Base-by-base conservation (phyloP, 1,284 basidiomycete species). In the Vanrija humicola region DNA sequence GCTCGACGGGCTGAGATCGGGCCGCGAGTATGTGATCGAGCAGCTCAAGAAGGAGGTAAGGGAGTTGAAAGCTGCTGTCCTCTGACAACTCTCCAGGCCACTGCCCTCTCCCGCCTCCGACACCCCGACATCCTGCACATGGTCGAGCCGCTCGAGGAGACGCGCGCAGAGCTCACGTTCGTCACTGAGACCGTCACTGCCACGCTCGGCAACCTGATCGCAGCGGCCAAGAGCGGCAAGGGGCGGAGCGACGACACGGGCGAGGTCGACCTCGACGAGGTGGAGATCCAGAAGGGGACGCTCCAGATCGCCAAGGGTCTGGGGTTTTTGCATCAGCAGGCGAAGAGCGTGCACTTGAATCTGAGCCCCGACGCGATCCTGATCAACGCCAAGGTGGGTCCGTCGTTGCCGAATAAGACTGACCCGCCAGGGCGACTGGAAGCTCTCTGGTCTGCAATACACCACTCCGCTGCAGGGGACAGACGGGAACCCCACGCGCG, bases 91-190 rank as follows among this genome's bases (percentile, higher is more conserved):
- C 45, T 18, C 0, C 69, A 97, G 92, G 91, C 89, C 5, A 85
- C 88, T 49, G 87, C 91, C 1, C 79, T 98, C 26, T 86, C 90
- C 21, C 84, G 88, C 59, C 78, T 98, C 45, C 82, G 95, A 23
- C 96, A 98, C 78, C 95, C 95, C 3, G 95, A 89, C 63, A 86
- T 99, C 53, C 81, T 99, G 84, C 95, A 98, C 78, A 91, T 98
- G 84, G 93, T 96, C 25, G 95, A 99, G 76, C 94, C 95, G n/a
- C 78, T 97, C 44, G 94, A 98, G 75, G 95, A 98, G 73, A 89
- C 92, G 0, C 81, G 93, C 56, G 74, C 80, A 46, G 89, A 94
- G 65, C 79, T 98, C 46, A 85, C 88, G 19, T 98, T 97, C 68
- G 95, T 94, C 1, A 97, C 95, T 0, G 96, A 98, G 70, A 86